Conservation (phyloP, 371 early-diverging fungal species). For the Syncephalastrum monosporum region DNA sequence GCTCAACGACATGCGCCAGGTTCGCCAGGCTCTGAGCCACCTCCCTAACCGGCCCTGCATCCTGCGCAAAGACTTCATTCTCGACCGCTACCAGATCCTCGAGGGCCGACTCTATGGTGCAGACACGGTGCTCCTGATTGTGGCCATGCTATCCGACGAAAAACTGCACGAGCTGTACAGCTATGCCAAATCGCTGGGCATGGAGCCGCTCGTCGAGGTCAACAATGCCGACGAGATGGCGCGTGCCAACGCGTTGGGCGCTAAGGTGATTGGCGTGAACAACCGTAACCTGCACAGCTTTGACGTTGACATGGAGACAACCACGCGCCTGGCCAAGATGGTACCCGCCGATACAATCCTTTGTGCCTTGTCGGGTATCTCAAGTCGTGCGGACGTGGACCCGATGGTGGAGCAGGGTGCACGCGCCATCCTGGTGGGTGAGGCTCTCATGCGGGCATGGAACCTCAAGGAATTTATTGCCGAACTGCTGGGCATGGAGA, state of each 20-base stretch:
- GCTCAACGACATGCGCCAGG: constrained; percentile 85
- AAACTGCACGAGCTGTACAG: constrained; percentile 65
- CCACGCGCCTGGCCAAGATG: constrained; percentile 73
- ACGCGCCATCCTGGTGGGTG: constrained; percentile 89
- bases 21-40: constrained; percentile 65
- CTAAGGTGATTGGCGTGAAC: constrained; percentile 94
- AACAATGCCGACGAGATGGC: constrained; percentile 89
- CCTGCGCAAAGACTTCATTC: constrained; percentile 94
- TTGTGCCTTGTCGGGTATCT: constrained; percentile 90
- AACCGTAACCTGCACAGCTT: constrained; percentile 96
- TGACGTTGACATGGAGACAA: constrained; percentile 88
- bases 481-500: constrained; percentile 54
- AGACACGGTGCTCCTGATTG: constrained; percentile 93
- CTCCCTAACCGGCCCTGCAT: constrained; percentile 85
- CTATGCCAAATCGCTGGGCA: constrained; percentile 76
- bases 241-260: constrained; percentile 77
- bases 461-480: constrained; percentile 75
- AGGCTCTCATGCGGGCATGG: constrained; percentile 89
- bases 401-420: constrained; percentile 75
- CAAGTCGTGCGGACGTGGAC: constrained; percentile 81
- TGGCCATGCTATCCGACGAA: constrained; percentile 86
- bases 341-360: constrained; percentile 74
- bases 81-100: constrained; percentile 93
- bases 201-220: constrained; percentile 98
- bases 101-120: constrained; percentile 92